Base-by-base conservation (phyloP, 2,329 filamentous ascomycete species). In the Neocatenulostroma microsporum region DNA sequence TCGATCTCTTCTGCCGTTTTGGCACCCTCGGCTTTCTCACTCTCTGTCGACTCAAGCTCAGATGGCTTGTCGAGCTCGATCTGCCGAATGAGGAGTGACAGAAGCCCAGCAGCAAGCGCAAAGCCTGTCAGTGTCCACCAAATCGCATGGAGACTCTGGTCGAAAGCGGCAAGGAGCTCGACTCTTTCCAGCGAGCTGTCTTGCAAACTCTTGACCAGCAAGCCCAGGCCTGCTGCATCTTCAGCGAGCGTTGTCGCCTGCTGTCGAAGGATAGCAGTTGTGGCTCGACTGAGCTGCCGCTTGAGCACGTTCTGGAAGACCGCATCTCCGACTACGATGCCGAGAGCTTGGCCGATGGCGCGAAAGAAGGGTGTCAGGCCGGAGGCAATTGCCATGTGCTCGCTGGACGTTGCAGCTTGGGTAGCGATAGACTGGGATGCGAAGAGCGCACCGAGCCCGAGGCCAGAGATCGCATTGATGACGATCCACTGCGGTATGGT, bases 401-500 rank as follows among this genome's bases (percentile, higher is more conserved):
- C 30, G 12, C 21, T n/a, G 15, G 66, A 61, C 2, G 72, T 68
- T 1, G 76, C 66, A 7, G 80, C 80, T 57, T 84, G 80, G 13
- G 82, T 70, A 1, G 74, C 70, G 20, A 82, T 72, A 0, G 66
- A 69, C 61, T 80, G 73, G 11, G 72, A 64, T 0, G 80, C 72
- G 57, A 82, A 81, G 6, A 84, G 61, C 37, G 82, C 69, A 2
- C 80, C 81, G 2, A 74, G 69, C 11, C 79, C 79, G 3, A 81
- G 34, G 0, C 77, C 78, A 9, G 73, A 61, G 12, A 76, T 64
- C 5, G 82, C 53, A 48, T 74, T 78, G 30, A 82, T 60, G 49
- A 79, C 74, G 36, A 83, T 62, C 72, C 78, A 80, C 14, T 61
- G 59, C 0, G 63, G 58, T 2, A 73, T 67, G 2, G 65, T 64